Evolutionary conservation across 176 grass and related monocot genomes (phyloP).

Genomic region (Avena atlantica): DNA sequence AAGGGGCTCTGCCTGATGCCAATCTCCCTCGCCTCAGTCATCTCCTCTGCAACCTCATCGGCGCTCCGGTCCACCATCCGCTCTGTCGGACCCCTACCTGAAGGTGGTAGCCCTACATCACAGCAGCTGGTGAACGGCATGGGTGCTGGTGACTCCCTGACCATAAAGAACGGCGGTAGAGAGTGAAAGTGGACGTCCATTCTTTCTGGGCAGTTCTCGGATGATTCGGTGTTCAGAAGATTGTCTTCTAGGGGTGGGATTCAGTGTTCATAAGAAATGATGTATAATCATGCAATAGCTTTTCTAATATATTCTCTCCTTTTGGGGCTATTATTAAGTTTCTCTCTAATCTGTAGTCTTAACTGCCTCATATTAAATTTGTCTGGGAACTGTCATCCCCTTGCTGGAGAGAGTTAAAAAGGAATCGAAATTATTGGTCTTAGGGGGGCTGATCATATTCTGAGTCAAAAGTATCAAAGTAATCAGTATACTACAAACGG

Average conservation of each 20-base stretch:
- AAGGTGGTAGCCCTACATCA: constrained; percentile 11
- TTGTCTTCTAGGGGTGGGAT: constrained; percentile 27
- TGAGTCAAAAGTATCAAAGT: neutral
- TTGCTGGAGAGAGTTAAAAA: constrained; percentile 26
- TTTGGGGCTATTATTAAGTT: constrained; percentile 34
- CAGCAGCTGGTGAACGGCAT: constrained; percentile 24
- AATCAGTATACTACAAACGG: neutral
- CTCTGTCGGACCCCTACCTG: neutral
- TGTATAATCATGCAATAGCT: constrained; percentile 55
- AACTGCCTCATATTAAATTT: constrained; percentile 31
- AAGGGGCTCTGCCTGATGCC: constrained; percentile 98
- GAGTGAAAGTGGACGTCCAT: constrained; percentile 24
- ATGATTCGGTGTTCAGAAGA: constrained; percentile 18
- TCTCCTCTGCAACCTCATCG: constrained; percentile 70
- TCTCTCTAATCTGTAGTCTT: constrained; percentile 33
- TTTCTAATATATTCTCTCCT: constrained; percentile 32
- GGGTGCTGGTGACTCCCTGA: neutral
- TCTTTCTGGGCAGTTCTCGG: neutral
- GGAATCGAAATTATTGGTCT: constrained; percentile 51
- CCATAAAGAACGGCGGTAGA: constrained; percentile 17
- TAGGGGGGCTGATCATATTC: constrained; percentile 6
- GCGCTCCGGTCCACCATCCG: constrained; percentile 47
- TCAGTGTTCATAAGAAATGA: constrained; percentile 55
- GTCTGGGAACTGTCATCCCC: constrained; percentile 9
- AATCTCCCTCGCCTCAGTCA: constrained; percentile 80